phyloP scores from a whole-genome alignment of 176 grass and related monocot species.

The Oryza longistaminata region DNA sequence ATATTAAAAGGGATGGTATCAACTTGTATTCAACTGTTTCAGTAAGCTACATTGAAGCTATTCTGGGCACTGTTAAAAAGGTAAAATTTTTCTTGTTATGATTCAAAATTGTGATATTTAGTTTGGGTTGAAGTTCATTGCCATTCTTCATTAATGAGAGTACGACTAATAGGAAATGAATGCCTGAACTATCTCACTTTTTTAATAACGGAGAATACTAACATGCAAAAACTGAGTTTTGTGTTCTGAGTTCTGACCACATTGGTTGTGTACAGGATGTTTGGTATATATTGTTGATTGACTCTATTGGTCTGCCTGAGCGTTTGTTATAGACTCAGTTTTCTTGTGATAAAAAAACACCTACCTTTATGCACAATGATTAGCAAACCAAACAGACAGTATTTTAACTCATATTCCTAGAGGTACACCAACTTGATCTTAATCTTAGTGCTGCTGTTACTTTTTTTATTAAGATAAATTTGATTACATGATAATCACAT shows the following conservation, averaged over 20 bases:
- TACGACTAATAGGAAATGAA: constrained; percentile 6
- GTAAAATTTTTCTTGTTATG: constrained; percentile 45
- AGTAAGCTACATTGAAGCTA: constrained; percentile 94
- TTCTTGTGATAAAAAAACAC: constrained; percentile 10
- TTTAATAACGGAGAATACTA: constrained; percentile 9
- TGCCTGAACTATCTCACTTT: constrained; percentile 16
- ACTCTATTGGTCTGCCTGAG: neutral
- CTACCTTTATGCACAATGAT: neutral
- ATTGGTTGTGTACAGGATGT: neutral
- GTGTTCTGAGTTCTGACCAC: neutral
- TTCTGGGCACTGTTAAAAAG: constrained; percentile 72
- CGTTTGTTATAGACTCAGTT: neutral
- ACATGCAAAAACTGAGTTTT: constrained; percentile 25
- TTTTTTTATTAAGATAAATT: neutral
- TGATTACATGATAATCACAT: neutral
- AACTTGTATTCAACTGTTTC: constrained; percentile 83
- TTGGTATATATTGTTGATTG: neutral
- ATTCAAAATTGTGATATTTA: constrained; percentile 21
- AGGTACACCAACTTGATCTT: neutral
- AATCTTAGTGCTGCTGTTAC: neutral
- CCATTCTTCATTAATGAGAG: constrained; percentile 18
- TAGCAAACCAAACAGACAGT: neutral
- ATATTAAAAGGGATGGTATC: constrained; percentile 95
- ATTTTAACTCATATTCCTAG: neutral
- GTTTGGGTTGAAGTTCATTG: constrained; percentile 6